Base-by-base conservation (phyloP, 306 rosid genomes). In the Fragaria vesca region DNA sequence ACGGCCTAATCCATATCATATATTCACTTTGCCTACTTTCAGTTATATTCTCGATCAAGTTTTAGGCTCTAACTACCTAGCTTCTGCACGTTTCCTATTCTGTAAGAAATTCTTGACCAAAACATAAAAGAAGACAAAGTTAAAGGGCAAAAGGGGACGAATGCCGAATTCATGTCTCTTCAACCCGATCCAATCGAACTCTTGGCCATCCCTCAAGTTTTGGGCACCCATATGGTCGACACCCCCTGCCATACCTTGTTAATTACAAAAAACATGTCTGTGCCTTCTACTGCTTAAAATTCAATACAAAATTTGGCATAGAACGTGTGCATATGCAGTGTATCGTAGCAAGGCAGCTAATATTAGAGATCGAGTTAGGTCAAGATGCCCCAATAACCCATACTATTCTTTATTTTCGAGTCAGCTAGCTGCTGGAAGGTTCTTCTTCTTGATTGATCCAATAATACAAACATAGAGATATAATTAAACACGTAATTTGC, bases 191-290 rank as follows among this genome's bases (percentile, higher is more conserved):
- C 48, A 36, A 36, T 63, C 45, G 43, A 71, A 2, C 47, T 42
- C 21, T 40, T 3, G 57, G 68, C 68, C 54, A 73, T 72, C 77
- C 52, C 54, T 38, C 13, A 26, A 60, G 28, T 36, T 20, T 76
- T 36, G 78, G 69, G 57, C 77, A 81, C 69, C 81, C 78, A 70
- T 50, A 76, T 76, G 73, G 77, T 66, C 65, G 77, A 62, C 84
- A 70, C 72, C 58, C 63, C 81, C 62, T 32, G 28, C 83, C 83
- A 83, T 75, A 24, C 51, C 76, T 45, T 28, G 32, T 12, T 30
- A 51, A 69, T 78, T 7, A 65, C 38, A 30, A 65, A 63, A 70
- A 4, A 46, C 76, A 83, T 75, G 78, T 76, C 76, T 75, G 78
- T 76, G 71, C 75, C 36, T 40, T 30, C 11, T 38, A 30, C 47